Evolutionary conservation across 2,329 filamentous ascomycete genomes (phyloP), one percentile per base, ranked within the genome.

Genomic region (Sarocladium kiliense): DNA sequence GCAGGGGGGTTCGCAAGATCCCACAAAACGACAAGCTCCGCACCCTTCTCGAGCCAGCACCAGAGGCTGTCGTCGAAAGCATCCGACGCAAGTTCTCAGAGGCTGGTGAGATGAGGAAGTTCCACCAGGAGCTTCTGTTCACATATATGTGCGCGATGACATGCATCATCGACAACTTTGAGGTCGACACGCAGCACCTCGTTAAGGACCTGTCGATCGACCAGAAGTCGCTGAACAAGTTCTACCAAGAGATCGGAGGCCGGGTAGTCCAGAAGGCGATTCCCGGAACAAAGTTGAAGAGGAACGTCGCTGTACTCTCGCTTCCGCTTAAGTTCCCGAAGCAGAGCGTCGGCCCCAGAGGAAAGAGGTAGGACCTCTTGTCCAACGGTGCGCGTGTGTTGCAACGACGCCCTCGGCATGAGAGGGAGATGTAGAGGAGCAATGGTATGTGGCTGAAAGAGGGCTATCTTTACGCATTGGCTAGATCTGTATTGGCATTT

Each of bases 241-340:
- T 91, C 68, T 92, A 89, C 68, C 72, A 76, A 49, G 89, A 93
- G 68, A 85, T 94, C 60, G 90, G 90, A 21, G 89, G 86, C 27
- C 82, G 78, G 62, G 77, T 89, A 27, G 82, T 79, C 67, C 73
- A 77, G 60, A 85, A 84, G 60, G 4, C 3, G 3, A 41, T 53
- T 11, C 19, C 32, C 14, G 50, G 50, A 7, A 41, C 50, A 6
- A 53, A 53, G 50, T 10, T 39, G 32, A 53, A 53, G 50, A 39
- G 25, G 50, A 39, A 41, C 19, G 50, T 53, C 7, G 50, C 50
- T 10, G 81, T 82, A 55, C 74, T 97, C 63, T 82, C 80, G 62
- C 70, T 97, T 59, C 94, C 94, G 2, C 74, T 97, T 47, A 80
- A 86, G 57, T 97, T 97, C 68, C 94, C 93, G 1, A 91, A 87